Percentiles rank a stretch among this genome's conserved stretches.
Evolutionary conservation across 139 green algal species (phyloP).

Genomic region (Chlamydomonas sp.): DNA sequence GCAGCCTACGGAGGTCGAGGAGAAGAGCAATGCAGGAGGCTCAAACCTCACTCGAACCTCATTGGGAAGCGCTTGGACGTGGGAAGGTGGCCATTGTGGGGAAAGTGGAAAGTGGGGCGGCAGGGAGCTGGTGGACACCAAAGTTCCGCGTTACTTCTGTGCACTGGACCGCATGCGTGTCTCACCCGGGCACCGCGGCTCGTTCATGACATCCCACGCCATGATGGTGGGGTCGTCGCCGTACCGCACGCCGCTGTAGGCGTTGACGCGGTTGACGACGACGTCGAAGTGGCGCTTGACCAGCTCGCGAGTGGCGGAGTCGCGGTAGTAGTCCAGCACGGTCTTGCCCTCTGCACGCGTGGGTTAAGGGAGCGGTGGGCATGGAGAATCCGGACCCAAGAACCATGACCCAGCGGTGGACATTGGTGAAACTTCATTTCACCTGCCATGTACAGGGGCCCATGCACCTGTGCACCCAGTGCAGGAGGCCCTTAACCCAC

Average conservation of each 20-base stretch:
- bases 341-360: constrained; percentile 25
- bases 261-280: constrained; percentile 65
- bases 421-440: too few species aligned
- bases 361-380: too few species aligned
- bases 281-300: constrained; percentile 59
- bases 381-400: too few species aligned
- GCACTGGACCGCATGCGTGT: not conserved
- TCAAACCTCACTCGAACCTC: not conserved
- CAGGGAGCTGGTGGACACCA: too few species aligned
- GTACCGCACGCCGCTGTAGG: constrained; percentile 67
- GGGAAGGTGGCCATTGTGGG: too few species aligned
- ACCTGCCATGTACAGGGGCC: too few species aligned
- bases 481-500: too few species aligned
- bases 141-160: too few species aligned
- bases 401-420: too few species aligned
- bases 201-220: constrained; percentile 49
- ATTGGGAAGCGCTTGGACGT: too few species aligned
- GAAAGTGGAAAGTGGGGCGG: too few species aligned
- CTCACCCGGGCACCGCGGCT: constrained; percentile 50
- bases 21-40: not conserved
- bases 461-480: too few species aligned
- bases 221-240: constrained; percentile 78
- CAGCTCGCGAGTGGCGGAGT: constrained; percentile 28
- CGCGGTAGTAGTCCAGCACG: constrained; percentile 57
- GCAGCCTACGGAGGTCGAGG: constrained; percentile 29